Conservation (phyloP, 2,329 filamentous ascomycete genomes). For the Aspergillaceae sp. region DNA sequence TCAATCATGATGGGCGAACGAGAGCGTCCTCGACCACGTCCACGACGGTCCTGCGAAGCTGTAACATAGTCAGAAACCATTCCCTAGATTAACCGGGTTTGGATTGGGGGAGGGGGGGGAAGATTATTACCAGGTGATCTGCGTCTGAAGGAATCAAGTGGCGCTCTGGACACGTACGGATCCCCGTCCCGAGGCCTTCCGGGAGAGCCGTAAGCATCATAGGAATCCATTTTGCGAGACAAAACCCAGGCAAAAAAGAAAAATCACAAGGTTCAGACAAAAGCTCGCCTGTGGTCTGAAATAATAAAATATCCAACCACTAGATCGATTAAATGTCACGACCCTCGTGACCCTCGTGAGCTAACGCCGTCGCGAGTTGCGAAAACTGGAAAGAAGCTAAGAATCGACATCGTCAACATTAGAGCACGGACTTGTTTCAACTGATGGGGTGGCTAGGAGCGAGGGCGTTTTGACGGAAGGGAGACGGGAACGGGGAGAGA, state of each 20-base stretch:
- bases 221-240: conserved; percentile 35
- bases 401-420: conserved; percentile 30
- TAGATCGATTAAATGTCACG: no score
- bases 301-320: no score
- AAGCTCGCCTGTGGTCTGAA: background rate
- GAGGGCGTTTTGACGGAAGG: conserved; percentile 14
- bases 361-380: conserved; percentile 1
- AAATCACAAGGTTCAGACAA: background rate
- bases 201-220: conserved; percentile 39
- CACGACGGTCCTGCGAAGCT: conserved; percentile 36
- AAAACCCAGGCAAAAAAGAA: no score
- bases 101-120: no score
- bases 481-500: conserved; percentile 13
- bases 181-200: conserved; percentile 37
- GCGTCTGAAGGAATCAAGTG: conserved; percentile 36
- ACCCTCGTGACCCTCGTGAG: no score
- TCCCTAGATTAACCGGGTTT: background rate
- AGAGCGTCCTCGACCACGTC: conserved; percentile 44
- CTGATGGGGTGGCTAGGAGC: conserved; percentile 12
- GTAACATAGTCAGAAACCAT: conserved; percentile 1
- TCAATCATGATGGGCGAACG: conserved; percentile 56
- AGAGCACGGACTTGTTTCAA: conserved; percentile 19
- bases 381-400: conserved; percentile 23
- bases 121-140: conserved; percentile 37
- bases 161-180: conserved; percentile 22